phyloP scores from a whole-genome alignment of 2,329 filamentous ascomycete species.

The Alternaria hordeiaustralica region DNA sequence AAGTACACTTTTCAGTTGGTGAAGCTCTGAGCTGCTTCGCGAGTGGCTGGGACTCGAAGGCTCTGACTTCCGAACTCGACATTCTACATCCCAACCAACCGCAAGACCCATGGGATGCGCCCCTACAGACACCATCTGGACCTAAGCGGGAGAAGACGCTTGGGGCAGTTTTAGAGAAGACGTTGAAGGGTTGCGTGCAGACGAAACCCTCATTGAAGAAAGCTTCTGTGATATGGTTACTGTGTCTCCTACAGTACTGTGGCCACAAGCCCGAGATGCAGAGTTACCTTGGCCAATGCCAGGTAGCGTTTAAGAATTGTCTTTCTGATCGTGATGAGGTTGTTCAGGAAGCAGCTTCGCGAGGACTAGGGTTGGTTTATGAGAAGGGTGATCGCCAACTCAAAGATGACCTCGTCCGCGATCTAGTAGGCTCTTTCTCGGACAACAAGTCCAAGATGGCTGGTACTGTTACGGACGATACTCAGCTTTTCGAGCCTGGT shows the following conservation, averaged over 20 bases:
- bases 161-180: conserved; percentile 69
- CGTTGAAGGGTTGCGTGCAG: conserved; percentile 77
- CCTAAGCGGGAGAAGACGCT: conserved; percentile 53
- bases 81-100: conserved; percentile 63
- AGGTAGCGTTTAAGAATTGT: conserved; percentile 85
- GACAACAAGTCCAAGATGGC: conserved; percentile 72
- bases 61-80: conserved; percentile 76
- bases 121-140: conserved; percentile 37
- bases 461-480: conserved; percentile 85
- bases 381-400: conserved; percentile 84
- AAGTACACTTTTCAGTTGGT: conserved; percentile 89
- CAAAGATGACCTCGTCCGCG: conserved; percentile 82
- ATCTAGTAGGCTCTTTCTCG: conserved; percentile 86
- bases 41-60: conserved; percentile 82
- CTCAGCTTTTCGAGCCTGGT: conserved; percentile 90
- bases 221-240: conserved; percentile 92
- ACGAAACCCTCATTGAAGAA: conserved; percentile 90
- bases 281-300: conserved; percentile 74
- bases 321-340: conserved; percentile 89
- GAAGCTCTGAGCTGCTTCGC: conserved; percentile 83
- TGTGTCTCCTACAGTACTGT: conserved; percentile 89
- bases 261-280: conserved; percentile 80
- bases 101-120: conserved; percentile 40
- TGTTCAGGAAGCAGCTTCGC: conserved; percentile 92
- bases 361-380: conserved; percentile 90